These are phyloP conservation scores for Torulaspora gathmanii DNA, from an alignment of 805 yeast genomes.

Conservation along the genomic window DNA sequence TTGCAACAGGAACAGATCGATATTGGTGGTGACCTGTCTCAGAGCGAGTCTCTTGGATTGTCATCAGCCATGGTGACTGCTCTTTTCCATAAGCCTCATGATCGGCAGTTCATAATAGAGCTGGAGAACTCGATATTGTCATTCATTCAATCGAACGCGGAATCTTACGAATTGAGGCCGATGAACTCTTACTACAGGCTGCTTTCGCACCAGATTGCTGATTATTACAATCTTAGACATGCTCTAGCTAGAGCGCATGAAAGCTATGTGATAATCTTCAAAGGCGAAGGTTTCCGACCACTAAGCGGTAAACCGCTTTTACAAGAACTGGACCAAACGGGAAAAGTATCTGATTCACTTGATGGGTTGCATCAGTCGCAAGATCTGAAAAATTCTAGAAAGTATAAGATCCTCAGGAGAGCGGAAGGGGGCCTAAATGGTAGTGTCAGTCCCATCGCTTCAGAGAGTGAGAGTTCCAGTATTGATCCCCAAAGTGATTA, in stretches of 20 bases:
- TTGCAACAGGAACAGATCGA: neutral
- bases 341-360: neutral
- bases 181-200: constrained; percentile 67
- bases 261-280: constrained; percentile 42
- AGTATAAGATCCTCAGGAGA: constrained; percentile 26
- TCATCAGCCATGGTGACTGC: constrained; percentile 39
- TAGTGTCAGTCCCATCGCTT: neutral
- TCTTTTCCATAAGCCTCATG: constrained; percentile 40
- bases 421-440: constrained; percentile 14
- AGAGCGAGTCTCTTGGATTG: constrained; percentile 11
- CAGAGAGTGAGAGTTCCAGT: neutral
- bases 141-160: constrained; percentile 42
- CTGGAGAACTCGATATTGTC: constrained; percentile 46
- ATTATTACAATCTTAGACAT: constrained; percentile 60
- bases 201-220: constrained; percentile 65
- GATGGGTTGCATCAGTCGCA: neutral
- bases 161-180: constrained; percentile 43
- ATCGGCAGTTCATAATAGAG: constrained; percentile 46
- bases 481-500: neutral
- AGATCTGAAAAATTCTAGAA: constrained; percentile 4
- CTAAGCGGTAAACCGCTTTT: constrained; percentile 15
- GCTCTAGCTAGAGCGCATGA: constrained; percentile 47
- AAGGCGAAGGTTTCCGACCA: constrained; percentile 29
- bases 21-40: neutral
- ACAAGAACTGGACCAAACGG: constrained; percentile 21